phyloP scores from a whole-genome alignment of 495 filamentous ascomycete genomes.

The Annulohypoxylon moriforme region DNA sequence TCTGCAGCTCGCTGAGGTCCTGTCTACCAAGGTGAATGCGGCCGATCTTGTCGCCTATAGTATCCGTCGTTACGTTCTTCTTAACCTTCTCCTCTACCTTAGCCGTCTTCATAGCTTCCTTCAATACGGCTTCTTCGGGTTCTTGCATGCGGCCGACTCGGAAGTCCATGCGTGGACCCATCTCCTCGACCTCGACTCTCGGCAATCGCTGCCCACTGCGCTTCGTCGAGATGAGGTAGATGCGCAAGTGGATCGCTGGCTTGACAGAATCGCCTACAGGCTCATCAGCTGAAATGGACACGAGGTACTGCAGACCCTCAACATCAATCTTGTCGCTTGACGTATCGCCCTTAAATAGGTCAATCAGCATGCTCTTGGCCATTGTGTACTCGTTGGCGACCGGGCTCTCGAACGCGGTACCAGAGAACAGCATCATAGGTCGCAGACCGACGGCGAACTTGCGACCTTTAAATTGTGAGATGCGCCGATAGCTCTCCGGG shows the following conservation, averaged over 20 bases:
- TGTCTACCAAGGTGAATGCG: conserved; percentile 92
- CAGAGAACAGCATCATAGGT: conserved; percentile 88
- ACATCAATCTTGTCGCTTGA: conserved; percentile 84
- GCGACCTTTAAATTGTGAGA: conserved; percentile 82
- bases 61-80: conserved; percentile 94
- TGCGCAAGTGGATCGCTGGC: conserved; percentile 81
- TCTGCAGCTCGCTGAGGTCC: conserved; percentile 88
- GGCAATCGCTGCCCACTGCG: conserved; percentile 87
- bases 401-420: conserved; percentile 82
- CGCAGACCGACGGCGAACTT: conserved; percentile 85
- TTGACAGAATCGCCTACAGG: conserved; percentile 61
- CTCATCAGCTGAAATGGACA: conserved; percentile 84
- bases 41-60: conserved; percentile 95
- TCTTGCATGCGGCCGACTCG: conserved; percentile 82
- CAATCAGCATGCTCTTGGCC: conserved; percentile 86
- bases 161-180: conserved; percentile 96
- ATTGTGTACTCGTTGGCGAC: conserved; percentile 79
- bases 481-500: conserved; percentile 68
- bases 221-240: conserved; percentile 86
- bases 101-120: conserved; percentile 89
- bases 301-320: conserved; percentile 89
- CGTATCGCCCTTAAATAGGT: conserved; percentile 80
- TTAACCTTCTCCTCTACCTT: conserved; percentile 82
- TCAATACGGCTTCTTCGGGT: conserved; percentile 79
- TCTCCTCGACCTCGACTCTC: conserved; percentile 91